Evolutionary conservation across 352 stramenopile genomes (phyloP), one percentile per base, ranked within the genome.

Genomic region (Phytophthora ohioensis): DNA sequence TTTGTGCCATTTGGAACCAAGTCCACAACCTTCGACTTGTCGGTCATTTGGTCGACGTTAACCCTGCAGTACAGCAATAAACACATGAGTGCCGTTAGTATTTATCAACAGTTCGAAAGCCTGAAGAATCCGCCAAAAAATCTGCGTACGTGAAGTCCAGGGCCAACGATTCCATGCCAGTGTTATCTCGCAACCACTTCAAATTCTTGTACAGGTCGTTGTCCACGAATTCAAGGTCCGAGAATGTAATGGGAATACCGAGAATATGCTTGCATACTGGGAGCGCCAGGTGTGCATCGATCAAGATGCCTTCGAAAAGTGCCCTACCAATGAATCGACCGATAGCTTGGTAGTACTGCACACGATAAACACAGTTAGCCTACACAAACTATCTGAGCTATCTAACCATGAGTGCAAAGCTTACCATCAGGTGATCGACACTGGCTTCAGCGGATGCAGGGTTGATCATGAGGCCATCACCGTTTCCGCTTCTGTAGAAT

Each of bases 1-100:
- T 98, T 96, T 5, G 93, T 84, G 17, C 98, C 98, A 64, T 98
- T 93, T 21, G 96, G 94, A 65, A 99, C 88, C 17, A 99, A 82
- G 61, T 99, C 97, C 51, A 99, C 92, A 4, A 95, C 88, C 71
- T 94, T 91, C 57, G 80, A 71, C 67, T 91, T 92, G 61, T 92
- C 82, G 2, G 76, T 74, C 61, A 85, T 81, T 56, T 95, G 85
- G 17, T 93, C 87, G 9, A 93, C 79, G 8, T 81, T 92, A 3
- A 94, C 85, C 52, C 87, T 94, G 36, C 10, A 62, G 42, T 66
- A 1, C 31, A 64, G 67, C 30, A 73, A 32, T 43, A 46, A 46
- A 55, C 35, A 41, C 3, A 32, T 35, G 11, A 41, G 8, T 36
- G 8, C 9, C 10, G 71, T 47, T 56, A 66, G 43, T 36, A 46